Evolutionary conservation across 768 basidiomycete genomes (phyloP), one percentile per base, ranked within the genome.

Genomic region (Russula virescens): DNA sequence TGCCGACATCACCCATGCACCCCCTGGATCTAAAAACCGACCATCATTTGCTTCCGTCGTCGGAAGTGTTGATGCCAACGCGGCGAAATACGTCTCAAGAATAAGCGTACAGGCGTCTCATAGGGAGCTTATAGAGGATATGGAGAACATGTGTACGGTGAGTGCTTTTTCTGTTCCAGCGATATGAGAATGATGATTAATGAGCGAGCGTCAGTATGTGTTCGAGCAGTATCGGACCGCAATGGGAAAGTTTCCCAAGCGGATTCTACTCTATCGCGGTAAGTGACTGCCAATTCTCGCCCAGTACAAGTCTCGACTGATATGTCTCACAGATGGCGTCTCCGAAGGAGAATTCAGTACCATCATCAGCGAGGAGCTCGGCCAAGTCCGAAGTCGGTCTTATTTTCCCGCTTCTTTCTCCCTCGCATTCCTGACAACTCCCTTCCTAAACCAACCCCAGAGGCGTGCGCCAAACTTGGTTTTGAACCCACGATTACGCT

Each of bases 1-100:
- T 63, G 90, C 88, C 9, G 89, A 92, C 70, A 87, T 90, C n/a
- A 88, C 91, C 46, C 90, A 93, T 68, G 88, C 91, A 7, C 88
- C 91, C 13, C 57, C 62, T 13, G 89, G 89, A 9, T 80, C 87
- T 0, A 80, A 81, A 21, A 87, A 83, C 10, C 81, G 84, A 4
- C 91, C 91, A 1, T 92, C 91, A 0, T 91, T 87, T 71, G 87
- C 91, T 0, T 79, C 89, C 13, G 74, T 93, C 16, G 89, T 92
- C 11, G 89, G 81, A 28, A 92, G 86, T 64, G 83, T 92, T 35
- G 91, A 93, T 69, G 82, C 82, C 0, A 81, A 84, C 57, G 83
- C 80, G 0, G 85, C 86, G 1, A 90, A 89, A 71, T 93, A 91
- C 62, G 57, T 77, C n/a, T 77, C 78, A 34, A 84, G 79, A 50